phyloP scores from a whole-genome alignment of 2,329 filamentous ascomycete species.

The Aureobasidium vineae region DNA sequence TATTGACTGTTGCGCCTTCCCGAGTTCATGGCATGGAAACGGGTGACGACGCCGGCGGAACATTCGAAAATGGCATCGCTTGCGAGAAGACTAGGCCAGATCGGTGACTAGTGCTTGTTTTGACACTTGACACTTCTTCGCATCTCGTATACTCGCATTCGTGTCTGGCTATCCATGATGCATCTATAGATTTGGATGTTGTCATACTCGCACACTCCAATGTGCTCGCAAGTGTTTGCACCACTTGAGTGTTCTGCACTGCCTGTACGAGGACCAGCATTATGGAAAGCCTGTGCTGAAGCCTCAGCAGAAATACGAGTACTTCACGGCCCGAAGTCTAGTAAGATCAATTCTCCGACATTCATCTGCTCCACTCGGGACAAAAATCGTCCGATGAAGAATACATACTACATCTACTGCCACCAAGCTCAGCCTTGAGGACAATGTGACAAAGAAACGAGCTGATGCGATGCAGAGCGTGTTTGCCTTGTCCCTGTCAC shows the following conservation, averaged over 20 bases:
- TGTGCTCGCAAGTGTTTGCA: neutral
- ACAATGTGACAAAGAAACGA: neutral
- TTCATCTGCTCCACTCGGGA: neutral
- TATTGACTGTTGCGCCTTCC: neutral
- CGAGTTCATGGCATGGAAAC: neutral
- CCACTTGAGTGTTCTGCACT: neutral
- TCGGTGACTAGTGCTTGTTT: neutral
- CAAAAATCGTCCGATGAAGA: neutral
- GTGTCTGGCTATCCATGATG: neutral
- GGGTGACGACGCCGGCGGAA: neutral
- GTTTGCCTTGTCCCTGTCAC: slow-evolving; percentile 2
- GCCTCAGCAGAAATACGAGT: neutral
- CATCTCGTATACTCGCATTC: neutral
- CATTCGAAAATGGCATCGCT: slow-evolving; percentile 8
- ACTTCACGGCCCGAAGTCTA: neutral
- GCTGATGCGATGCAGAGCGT: neutral
- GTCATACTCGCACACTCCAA: neutral
- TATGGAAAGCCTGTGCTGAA: too few relatives aligned
- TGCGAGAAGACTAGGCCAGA: slow-evolving; percentile 2
- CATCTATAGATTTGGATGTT: neutral
- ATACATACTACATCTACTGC: neutral
- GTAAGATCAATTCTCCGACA: neutral
- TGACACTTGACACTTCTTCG: slow-evolving; percentile 1
- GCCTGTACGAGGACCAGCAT: neutral
- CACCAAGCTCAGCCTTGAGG: neutral